Evolutionary conservation across 805 yeast genomes (phyloP).

Genomic region (Candida loeiensis): DNA sequence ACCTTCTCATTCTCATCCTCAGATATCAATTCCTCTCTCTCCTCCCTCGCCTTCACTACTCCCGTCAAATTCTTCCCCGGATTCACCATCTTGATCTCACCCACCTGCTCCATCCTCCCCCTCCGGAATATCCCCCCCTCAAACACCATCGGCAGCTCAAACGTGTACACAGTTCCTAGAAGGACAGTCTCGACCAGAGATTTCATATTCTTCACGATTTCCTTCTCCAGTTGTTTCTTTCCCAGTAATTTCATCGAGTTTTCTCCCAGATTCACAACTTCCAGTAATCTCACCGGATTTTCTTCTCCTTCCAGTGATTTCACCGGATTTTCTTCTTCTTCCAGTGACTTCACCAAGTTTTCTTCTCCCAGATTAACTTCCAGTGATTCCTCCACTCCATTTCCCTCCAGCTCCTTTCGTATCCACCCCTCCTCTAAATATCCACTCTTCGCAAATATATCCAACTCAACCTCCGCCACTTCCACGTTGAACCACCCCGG

Average conservation of each 20-base stretch:
- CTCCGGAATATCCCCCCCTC: slow-evolving; percentile 74
- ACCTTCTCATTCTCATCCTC: no score
- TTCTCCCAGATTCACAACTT: no score
- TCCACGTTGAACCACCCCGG: slow-evolving; percentile 78
- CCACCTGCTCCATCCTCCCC: slow-evolving; percentile 53
- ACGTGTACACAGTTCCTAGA: slow-evolving; percentile 60
- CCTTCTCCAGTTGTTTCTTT: not conserved
- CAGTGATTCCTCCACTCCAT: no score
- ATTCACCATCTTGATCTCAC: slow-evolving; percentile 65
- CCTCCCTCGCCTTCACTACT: slow-evolving; percentile 2
- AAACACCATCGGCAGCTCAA: slow-evolving; percentile 73
- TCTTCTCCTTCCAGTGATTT: no score
- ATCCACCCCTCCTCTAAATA: slow-evolving; percentile 39
- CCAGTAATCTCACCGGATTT: no score
- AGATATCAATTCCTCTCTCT: slow-evolving; percentile 1
- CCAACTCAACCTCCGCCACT: slow-evolving; percentile 66
- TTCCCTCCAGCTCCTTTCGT: no score
- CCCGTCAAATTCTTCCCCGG: slow-evolving; percentile 59
- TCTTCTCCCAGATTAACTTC: no score
- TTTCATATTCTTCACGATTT: no score
- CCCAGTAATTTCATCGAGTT: no score
- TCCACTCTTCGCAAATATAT: slow-evolving; percentile 76
- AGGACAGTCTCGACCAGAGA: slow-evolving; percentile 58
- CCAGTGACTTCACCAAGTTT: no score
- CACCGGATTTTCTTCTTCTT: no score